Evolutionary conservation across 495 filamentous ascomycete species (phyloP), one percentile per base, ranked within the genome.

Genomic region (Terfezia claveryi): DNA sequence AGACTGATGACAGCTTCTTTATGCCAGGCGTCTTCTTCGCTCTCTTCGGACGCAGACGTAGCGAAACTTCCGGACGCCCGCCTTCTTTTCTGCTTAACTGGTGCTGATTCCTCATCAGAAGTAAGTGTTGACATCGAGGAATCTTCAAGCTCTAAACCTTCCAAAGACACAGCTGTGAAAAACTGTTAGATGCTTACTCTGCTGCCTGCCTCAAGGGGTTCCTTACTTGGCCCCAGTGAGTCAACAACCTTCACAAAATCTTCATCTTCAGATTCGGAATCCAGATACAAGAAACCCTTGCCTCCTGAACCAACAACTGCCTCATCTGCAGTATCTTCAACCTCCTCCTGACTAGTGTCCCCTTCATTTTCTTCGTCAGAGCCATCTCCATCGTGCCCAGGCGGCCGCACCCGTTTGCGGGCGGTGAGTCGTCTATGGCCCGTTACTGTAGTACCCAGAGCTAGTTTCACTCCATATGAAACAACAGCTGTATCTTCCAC

Each of bases 1-100:
- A 96, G 75, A 58, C 85, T 91, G 61, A 76, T 72, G 2, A 85
- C 80, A 10, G 92, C 91, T 55, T 96, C 91, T 49, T 81, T 73
- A 61, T 94, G 85, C 76, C 95, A 96, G 61, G 78, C 73, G 50
- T 71, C 78, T 51, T 77, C 68, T 17, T 77, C 72, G 16, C 73
- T 74, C 16, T 76, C 77, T 14, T 79, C 77, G 4, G 80, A 84
- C 37, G 62, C 64, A 49, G 66, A 58, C 11, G 63, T 62, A 38
- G 63, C 54, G 50, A 52, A 52, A 52, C 17, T 52, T 5, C 50
- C 17, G 50, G 50, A 46, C 17, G 41, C 17, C 4, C 36, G 32
- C 49, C 38, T 52, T 14, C 36, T 51, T 51, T 52, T 59, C 54
- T 44, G 63, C 62, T 27, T 38, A n/a, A 70, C 61, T 37, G 51